A percentile compares a stretch with the other conserved stretches of the same genome.
These are phyloP conservation scores for Phytophthora sp. DNA, from an alignment of 352 stramenopile genomes.

Conservation along the genomic window DNA sequence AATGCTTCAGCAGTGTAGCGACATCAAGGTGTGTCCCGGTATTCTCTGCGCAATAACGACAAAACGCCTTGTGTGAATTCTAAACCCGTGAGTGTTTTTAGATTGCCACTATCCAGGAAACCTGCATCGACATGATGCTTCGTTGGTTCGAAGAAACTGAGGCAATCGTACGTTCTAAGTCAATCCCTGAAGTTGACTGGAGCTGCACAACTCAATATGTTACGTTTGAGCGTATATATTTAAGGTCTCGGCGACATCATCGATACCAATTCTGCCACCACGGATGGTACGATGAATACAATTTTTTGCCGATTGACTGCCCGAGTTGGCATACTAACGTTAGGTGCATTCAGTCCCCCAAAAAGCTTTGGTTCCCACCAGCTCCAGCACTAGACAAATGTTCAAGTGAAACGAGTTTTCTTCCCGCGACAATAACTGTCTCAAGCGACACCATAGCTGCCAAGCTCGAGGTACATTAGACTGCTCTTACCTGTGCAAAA, in stretches of 20 bases:
- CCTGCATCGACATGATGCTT: slow-evolving; percentile 56
- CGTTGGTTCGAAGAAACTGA: slow-evolving; percentile 65
- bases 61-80: neutral
- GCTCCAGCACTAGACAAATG: slow-evolving; percentile 24
- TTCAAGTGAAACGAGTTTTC: slow-evolving; percentile 28
- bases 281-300: slow-evolving; percentile 53
- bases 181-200: too few species aligned
- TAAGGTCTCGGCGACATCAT: slow-evolving; percentile 37
- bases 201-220: neutral
- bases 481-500: neutral
- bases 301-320: neutral
- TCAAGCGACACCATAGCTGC: slow-evolving; percentile 6
- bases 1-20: slow-evolving; percentile 60
- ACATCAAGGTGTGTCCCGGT: slow-evolving; percentile 57
- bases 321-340: neutral
- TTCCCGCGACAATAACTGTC: slow-evolving; percentile 5
- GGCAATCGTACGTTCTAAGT: slow-evolving; percentile 24
- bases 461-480: slow-evolving; percentile 42
- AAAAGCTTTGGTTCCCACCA: slow-evolving; percentile 32
- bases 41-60: neutral
- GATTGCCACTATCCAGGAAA: slow-evolving; percentile 51
- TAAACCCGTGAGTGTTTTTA: slow-evolving; percentile 18
- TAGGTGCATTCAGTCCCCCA: slow-evolving; percentile 49
- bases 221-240: neutral
- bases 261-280: slow-evolving; percentile 53